These are phyloP conservation scores for Plasmodium vinckei DNA, from an alignment of 169 alveolate species.

Conservation along the genomic window DNA sequence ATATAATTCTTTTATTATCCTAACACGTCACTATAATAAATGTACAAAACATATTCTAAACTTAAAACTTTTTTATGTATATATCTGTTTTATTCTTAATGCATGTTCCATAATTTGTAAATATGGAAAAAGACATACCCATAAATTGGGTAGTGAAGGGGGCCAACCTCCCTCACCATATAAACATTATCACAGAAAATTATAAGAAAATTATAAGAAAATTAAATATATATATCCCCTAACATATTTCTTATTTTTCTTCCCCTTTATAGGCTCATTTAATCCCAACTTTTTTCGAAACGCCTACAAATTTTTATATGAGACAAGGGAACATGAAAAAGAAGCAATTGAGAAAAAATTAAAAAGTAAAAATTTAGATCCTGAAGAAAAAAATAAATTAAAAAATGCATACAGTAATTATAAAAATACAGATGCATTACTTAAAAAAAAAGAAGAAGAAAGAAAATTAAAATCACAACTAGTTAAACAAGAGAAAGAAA, in stretches of 20 bases:
- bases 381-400: constrained; percentile 33
- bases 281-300: constrained; percentile 59
- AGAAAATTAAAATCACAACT: constrained; percentile 41
- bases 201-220: too few species aligned
- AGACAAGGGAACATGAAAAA: constrained; percentile 52
- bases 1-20: background rate
- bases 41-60: background rate
- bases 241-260: too few species aligned
- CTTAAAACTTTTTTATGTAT: too few species aligned
- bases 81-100: background rate
- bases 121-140: background rate
- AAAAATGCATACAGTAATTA: constrained; percentile 37
- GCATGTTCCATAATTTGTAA: background rate
- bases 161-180: background rate
- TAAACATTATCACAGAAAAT: too few species aligned
- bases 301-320: constrained; percentile 51
- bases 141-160: background rate
- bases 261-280: constrained; percentile 22
- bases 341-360: constrained; percentile 28
- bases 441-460: constrained; percentile 61
- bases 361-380: constrained; percentile 36
- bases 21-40: background rate
- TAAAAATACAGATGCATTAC: constrained; percentile 18
- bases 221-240: background rate
- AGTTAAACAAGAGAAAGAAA: constrained; percentile 39